Base-by-base conservation (phyloP, 1,284 basidiomycete genomes). In the Microbotryum silenes-acaulis region DNA sequence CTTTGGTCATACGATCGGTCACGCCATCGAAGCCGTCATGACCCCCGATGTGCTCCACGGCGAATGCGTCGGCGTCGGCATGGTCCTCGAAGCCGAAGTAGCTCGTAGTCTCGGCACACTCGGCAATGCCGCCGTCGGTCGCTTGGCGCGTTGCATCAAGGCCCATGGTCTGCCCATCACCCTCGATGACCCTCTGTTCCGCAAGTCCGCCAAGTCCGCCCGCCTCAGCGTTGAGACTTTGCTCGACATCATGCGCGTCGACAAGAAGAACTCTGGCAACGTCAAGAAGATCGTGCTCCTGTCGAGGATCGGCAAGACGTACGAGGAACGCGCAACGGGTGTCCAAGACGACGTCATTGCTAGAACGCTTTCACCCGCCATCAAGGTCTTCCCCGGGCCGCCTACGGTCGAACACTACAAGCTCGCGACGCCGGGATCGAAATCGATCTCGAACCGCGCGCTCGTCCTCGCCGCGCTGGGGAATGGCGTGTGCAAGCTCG, bases 381-480 rank as follows among this genome's bases (percentile, higher is more conserved):
- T 83, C 18, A 85, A 79, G 57, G 83, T 96, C 65, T 77, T 87
- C 59, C 81, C 89, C 4, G 86, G 85, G 20, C 78, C 80, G 16
- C 83, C 90, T 51, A 25, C 59, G 21, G 61, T 82, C 86, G 61
- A 80, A 82, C 67, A 87, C 2, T 82, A 97, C 59, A 85, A 80
- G 42, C 88, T 98, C 85, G 81, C 88, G 7, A 97, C 94, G 0
- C 94, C 94, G 0, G 94, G 94, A 16, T 91, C 89, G 61, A 98
- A 99, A 79, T 93, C 89, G 72, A 89, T 99, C 71, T 97, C 92
- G 4, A 98, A 98, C 77, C 85, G 96, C 51, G 92, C 91, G 0
- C 80, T 99, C 50, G 85, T 98, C 2, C 84, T 99, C 25, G 94
- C 96, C 9, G 92, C 96, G 0, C 83, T 99, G 18, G 90, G 85